Base-by-base conservation (phyloP, 1,284 basidiomycete species). In the Omphalotus olearius region DNA sequence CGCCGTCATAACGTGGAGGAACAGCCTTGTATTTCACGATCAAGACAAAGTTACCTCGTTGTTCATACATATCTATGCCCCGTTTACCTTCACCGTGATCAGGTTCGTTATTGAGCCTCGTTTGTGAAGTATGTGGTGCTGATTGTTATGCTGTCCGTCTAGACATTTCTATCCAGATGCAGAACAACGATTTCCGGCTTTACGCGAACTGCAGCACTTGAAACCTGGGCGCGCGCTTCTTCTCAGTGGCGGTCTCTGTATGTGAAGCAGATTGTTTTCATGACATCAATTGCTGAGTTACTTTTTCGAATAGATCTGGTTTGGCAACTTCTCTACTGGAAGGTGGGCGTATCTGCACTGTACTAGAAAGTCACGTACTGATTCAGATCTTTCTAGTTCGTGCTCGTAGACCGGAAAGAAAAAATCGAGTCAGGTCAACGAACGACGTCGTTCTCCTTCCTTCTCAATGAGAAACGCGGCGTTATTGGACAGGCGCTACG, bases 11-110 rank as follows among this genome's bases (percentile, higher is more conserved):
- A 97, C 95, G 2, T 98, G 94, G 94, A 79, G 95, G 55, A 98
- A 98, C 64, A 93, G 86, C 63, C 80, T 95, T n/a, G 94, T 97
- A 5, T 97, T 97, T 70, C 94, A 97, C 64, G 93, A 94, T 60
- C 79, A 83, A 51, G 94, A 98, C 66, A 96, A 96, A 66, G 89
- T 95, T 62, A 95, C 90, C 4, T 92, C 89, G 10, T 69, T 96
- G 16, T 96, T 93, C 70, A 82, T 96, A 40, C 93, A 96, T 64
- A 85, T 96, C 54, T 94, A 95, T 61, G 81, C 90, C 0, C 90
- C 93, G 0, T 79, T 93, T 55, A 82, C 85, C 1, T 88, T 98
- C 61, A 92, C 89, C 5, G 87, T 94, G 36, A 93, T 97, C 53
- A 76, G 90, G 91, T 91, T 57, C 53, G 79, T 71, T 35, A 37